phyloP scores from a whole-genome alignment of 441 rosid genomes.

The Pelargonium australe region DNA sequence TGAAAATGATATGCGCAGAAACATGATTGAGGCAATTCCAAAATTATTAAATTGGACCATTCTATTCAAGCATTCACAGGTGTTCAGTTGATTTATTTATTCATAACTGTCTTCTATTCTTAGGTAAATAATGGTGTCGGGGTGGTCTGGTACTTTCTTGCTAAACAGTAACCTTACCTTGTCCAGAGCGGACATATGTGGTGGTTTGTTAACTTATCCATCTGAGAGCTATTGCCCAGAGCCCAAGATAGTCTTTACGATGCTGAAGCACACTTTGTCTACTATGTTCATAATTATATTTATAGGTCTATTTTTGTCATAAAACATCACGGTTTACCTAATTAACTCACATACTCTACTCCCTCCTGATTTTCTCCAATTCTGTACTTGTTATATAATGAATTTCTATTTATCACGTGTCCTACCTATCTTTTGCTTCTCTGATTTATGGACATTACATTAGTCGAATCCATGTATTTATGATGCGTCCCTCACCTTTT shows the following conservation, averaged over 20 bases:
- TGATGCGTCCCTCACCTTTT: not conserved
- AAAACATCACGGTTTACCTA: too few relatives aligned
- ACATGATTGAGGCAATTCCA: conserved; percentile 65
- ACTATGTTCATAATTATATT: not conserved
- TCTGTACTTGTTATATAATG: not conserved
- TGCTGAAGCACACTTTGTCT: conserved; percentile 1
- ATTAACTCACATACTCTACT: too few relatives aligned
- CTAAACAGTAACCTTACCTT: not conserved
- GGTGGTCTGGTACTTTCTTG: not conserved
- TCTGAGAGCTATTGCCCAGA: not conserved
- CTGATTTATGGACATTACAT: conserved; percentile 4
- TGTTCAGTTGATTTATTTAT: conserved; percentile 20
- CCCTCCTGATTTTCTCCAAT: too few relatives aligned
- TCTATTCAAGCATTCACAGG: conserved; percentile 65
- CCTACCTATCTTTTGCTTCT: not conserved
- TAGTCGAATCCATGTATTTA: conserved; percentile 2
- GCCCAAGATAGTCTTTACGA: not conserved
- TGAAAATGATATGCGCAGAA: conserved; percentile 61
- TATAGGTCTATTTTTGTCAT: not conserved
- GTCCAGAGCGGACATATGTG: not conserved
- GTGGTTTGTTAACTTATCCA: not conserved
- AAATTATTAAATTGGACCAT: conserved; percentile 71
- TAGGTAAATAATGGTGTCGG: not conserved
- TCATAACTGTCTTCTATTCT: conserved; percentile 15
- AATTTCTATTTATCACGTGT: not conserved